Evolutionary conservation across 129 eudicot genomes (phyloP).

Genomic region (Arctium minus): DNA sequence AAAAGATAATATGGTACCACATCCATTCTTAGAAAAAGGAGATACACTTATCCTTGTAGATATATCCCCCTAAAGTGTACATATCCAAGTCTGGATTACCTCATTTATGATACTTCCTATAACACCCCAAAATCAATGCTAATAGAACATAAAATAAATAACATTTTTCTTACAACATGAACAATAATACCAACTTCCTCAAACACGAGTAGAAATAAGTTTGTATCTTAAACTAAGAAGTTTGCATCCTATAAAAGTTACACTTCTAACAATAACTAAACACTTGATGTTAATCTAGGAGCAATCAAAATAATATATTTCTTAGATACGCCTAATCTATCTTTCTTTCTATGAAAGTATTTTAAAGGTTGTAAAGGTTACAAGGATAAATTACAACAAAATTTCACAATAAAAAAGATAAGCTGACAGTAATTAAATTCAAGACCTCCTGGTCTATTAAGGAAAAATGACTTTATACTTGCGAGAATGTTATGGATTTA

Average conservation of each 20-base stretch:
- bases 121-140: no score
- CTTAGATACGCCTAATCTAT: no score
- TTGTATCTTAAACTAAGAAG: no score
- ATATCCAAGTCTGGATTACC: not conserved
- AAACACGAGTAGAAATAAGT: no score
- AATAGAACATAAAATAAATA: no score
- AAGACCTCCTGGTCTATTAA: no score
- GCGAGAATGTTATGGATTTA: no score
- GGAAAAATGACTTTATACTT: no score
- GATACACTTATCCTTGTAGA: not conserved
- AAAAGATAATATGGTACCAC: conserved; percentile 1
- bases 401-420: not conserved
- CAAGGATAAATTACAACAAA: not conserved
- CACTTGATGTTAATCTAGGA: not conserved
- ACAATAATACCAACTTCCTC: no score
- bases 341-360: not conserved
- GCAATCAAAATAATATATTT: not conserved
- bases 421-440: not conserved
- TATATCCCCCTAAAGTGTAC: not conserved
- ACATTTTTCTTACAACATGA: no score
- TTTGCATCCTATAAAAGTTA: no score
- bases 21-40: not conserved
- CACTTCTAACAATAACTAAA: no score
- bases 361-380: not conserved
- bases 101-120: not conserved